Conservation (phyloP, 2,329 filamentous ascomycete genomes). For the Fusarium praegraminearum region DNA sequence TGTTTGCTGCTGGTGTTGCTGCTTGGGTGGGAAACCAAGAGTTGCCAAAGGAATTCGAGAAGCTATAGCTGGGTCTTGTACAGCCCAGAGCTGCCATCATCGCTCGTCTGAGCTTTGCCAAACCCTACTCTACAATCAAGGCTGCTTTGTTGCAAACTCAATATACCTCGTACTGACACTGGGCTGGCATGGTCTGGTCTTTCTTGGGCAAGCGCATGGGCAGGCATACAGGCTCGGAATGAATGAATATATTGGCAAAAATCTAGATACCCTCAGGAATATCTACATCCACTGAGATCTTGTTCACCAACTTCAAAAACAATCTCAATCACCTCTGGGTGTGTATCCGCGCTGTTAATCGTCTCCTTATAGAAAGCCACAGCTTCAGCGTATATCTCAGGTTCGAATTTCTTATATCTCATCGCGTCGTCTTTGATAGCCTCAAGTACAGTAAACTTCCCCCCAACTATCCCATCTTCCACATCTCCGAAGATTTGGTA, state of each 20-base stretch:
- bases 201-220: too few species aligned
- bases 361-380: neutral
- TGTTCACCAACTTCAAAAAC: neutral
- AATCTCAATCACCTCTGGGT: neutral
- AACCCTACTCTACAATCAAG: too few species aligned
- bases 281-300: neutral
- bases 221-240: too few species aligned
- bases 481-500: neutral
- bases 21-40: slow-evolving; percentile 12
- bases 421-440: neutral
- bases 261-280: too few species aligned
- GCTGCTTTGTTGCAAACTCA: too few species aligned
- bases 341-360: neutral
- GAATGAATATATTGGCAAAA: too few species aligned
- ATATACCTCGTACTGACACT: too few species aligned
- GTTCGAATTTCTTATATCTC: neutral
- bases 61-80: neutral
- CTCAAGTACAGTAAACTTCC: neutral
- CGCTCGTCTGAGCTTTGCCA: too few species aligned
- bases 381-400: neutral
- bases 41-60: slow-evolving; percentile 13
- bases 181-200: too few species aligned
- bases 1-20: slow-evolving; percentile 26
- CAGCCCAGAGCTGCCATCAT: neutral
- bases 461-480: neutral